Evolutionary conservation across 352 stramenopile species (phyloP).

Genomic region (Phytophthora melonis): DNA sequence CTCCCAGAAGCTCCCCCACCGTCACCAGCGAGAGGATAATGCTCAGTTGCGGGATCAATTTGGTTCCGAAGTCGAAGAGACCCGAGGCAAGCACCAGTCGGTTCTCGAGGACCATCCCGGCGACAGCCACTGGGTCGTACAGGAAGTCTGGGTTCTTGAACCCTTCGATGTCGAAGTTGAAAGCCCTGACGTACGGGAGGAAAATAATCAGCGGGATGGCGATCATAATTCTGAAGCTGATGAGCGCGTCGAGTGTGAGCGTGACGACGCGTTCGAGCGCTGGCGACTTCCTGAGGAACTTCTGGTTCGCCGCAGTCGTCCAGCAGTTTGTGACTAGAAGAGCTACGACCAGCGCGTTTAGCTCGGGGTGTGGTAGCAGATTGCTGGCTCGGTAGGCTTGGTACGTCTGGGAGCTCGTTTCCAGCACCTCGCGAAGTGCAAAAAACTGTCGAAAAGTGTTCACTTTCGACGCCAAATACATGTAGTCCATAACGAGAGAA

Average conservation of each 20-base stretch:
- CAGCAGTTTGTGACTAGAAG: not conserved
- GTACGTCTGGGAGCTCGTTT: not conserved
- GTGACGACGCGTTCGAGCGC: not conserved
- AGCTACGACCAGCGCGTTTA: not conserved
- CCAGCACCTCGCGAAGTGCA: not conserved
- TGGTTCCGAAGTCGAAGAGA: not conserved
- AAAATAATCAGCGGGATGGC: conserved; percentile 23
- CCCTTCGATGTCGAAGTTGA: conserved; percentile 17
- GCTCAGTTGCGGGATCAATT: not conserved
- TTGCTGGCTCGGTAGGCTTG: not conserved
- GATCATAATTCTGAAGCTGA: not conserved
- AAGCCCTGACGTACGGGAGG: conserved; percentile 23
- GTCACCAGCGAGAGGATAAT: conserved; percentile 2
- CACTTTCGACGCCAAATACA: not conserved
- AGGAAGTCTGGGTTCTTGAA: conserved; percentile 14
- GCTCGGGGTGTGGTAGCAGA: not conserved
- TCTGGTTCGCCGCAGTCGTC: not conserved
- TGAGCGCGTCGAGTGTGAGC: not conserved
- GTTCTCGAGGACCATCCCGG: not conserved
- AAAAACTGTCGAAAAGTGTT: not conserved
- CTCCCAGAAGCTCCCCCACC: not conserved
- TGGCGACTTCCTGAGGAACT: not conserved
- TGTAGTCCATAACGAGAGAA: not conserved
- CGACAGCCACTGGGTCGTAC: conserved; percentile 1
- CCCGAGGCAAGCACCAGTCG: not conserved